A percentile compares a stretch with the other conserved stretches of the same genome.
phyloP scores from a whole-genome alignment of 2,329 filamentous ascomycete species.

The Blumeria hordei region DNA sequence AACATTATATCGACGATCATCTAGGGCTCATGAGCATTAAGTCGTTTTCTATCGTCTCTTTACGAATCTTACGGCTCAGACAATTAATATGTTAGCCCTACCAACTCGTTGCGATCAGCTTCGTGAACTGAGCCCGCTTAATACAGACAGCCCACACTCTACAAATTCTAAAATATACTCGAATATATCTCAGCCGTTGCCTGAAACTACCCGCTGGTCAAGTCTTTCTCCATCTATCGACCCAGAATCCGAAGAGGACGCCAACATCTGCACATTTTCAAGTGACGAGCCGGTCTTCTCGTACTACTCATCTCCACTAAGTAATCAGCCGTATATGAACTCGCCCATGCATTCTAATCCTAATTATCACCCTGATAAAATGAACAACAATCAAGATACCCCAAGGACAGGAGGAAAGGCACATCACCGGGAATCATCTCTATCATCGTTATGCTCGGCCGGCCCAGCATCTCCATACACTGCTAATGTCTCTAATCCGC shows the following conservation, averaged over 20 bases:
- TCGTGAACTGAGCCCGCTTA: neutral
- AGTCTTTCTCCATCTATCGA: neutral
- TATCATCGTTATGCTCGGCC: conserved; percentile 34
- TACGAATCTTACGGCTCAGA: too few species aligned
- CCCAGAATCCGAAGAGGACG: conserved; percentile 1
- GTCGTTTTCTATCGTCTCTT: too few species aligned
- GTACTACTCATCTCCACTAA: conserved; percentile 6
- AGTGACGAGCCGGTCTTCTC: conserved; percentile 10
- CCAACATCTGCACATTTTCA: conserved; percentile 7
- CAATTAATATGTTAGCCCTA: neutral
- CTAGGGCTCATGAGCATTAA: too few species aligned
- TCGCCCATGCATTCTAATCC: conserved; percentile 4
- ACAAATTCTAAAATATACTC: too few species aligned
- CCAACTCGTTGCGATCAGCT: neutral
- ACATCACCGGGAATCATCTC: conserved; percentile 35
- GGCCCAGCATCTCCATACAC: conserved; percentile 35
- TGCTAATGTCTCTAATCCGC: conserved; percentile 29
- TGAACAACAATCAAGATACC: conserved; percentile 14
- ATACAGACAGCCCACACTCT: too few species aligned
- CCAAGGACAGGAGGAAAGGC: conserved; percentile 13
- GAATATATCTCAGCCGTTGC: too few species aligned
- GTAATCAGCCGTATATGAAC: neutral
- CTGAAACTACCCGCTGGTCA: neutral
- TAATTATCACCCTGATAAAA: conserved; percentile 6
- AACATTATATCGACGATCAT: too few species aligned